Evolutionary conservation across 2,329 filamentous ascomycete species (phyloP).

Genomic region (Immersiporthe knoxdaviesiana): DNA sequence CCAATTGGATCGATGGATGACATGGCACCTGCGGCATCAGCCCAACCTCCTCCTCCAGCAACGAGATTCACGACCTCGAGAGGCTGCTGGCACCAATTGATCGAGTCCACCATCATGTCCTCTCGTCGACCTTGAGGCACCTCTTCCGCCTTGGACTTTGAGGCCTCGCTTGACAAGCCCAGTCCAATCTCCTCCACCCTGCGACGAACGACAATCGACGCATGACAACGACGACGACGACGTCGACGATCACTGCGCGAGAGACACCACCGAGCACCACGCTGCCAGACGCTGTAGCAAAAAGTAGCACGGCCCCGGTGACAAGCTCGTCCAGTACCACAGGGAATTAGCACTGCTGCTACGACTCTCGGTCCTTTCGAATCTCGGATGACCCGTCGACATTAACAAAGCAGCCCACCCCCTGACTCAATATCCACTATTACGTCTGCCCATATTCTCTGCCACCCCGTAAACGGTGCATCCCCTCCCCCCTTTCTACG

Average conservation of each 20-base stretch:
- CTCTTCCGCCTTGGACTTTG: background rate
- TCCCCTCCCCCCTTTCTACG: constrained; percentile 8
- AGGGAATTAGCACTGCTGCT: background rate
- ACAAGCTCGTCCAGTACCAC: background rate
- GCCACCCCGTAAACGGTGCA: constrained; percentile 1
- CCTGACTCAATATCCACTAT: constrained; percentile 15
- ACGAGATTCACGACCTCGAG: background rate
- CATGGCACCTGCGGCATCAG: background rate
- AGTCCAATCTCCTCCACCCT: too few species aligned
- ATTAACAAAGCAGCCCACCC: constrained; percentile 12
- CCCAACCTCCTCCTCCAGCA: background rate
- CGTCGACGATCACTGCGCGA: background rate
- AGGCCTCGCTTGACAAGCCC: background rate
- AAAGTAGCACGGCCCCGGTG: background rate
- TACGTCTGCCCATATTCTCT: constrained; percentile 4
- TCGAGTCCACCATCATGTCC: background rate
- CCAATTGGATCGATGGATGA: background rate
- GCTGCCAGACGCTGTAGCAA: background rate
- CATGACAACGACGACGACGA: background rate
- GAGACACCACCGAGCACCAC: background rate
- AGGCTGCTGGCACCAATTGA: background rate
- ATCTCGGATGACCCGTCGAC: background rate
- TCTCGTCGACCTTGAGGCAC: background rate
- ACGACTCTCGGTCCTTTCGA: background rate
- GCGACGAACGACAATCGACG: background rate